Evolutionary conservation across 495 filamentous ascomycete genomes (phyloP), one percentile per base, ranked within the genome.

Genomic region (Xylaria nigripes): DNA sequence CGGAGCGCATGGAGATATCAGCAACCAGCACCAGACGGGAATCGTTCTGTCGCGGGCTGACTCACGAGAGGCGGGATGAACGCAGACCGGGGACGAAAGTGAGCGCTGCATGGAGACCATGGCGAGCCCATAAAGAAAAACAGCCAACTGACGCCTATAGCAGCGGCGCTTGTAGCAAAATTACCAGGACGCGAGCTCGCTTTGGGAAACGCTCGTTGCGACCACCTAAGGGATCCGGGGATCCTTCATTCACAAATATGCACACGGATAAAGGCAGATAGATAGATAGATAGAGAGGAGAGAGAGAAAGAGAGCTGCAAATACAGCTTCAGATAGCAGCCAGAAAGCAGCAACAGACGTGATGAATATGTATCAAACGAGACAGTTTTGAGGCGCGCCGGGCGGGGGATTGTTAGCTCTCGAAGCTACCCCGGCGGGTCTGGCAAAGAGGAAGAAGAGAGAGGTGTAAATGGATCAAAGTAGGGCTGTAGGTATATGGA

Each of bases 71-170:
- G 75, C 73, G 56, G 73, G 70, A 61, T 74, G 73, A 57, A 76
- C 68, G 61, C 71, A 71, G 67, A 74, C 74, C 57, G 75, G 74
- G 60, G 75, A 76, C 23, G 74, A 76, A 50, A 75, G 72, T 49
- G 74, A 76, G 56, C 74, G 74, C 66, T 78, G 74, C 74, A 78
- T 78, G 65, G 75, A 74, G 65, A 76, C 74, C 74, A 78, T 78
- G 70, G 61, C 75, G 69, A 67, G 64, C 66, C 70, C 74, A 72
- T 74, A 49, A 50, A 48, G 45, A 43, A 21, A 38, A 51, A 51
- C 49, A 48, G 51, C 59, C 49, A 59, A 55, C 50, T 54, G 19
- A 46, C 46, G 53, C 44, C 38, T 36, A 58, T 16, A 55, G 59
- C 57, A 64, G 59, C 61, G 62, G 54, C 57, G 61, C 59, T 50